Conservation (phyloP, 306 rosid species). For the Fragaria iinumae region DNA sequence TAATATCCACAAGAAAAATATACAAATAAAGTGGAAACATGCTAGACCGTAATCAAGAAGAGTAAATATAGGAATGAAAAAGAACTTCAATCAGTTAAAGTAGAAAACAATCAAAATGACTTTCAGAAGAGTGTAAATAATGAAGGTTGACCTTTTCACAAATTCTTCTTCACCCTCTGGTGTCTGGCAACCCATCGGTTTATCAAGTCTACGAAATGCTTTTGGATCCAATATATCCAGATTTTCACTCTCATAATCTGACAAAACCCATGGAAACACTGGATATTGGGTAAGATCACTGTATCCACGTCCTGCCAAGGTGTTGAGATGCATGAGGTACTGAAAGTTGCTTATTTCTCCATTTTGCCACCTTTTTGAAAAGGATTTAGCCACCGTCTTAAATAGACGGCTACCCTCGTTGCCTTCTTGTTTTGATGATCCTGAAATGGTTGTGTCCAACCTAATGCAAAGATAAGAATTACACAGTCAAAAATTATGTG, state of each 20-base stretch:
- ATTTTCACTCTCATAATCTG: slow-evolving; percentile 90
- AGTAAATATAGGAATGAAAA: background rate
- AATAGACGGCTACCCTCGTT: slow-evolving; percentile 93
- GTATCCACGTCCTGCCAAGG: slow-evolving; percentile 99
- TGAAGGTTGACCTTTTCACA: slow-evolving; percentile 63
- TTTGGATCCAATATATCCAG: slow-evolving; percentile 72
- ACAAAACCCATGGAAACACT: slow-evolving; percentile 98
- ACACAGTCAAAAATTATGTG: slow-evolving; percentile 17
- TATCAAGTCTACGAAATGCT: slow-evolving; percentile 82
- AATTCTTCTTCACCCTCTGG: slow-evolving; percentile 98
- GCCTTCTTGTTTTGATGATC: slow-evolving; percentile 90
- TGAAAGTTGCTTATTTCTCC: slow-evolving; percentile 99
- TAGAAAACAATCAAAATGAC: background rate
- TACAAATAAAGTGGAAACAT: background rate
- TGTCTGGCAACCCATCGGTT: slow-evolving; percentile 99
- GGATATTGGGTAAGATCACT: slow-evolving; percentile 99
- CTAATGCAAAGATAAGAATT: slow-evolving; percentile 41
- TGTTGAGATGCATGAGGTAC: slow-evolving; percentile 98
- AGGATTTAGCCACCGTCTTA: slow-evolving; percentile 88
- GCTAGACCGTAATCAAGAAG: background rate
- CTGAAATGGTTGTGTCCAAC: slow-evolving; percentile 99
- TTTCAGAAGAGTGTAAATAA: slow-evolving; percentile 5
- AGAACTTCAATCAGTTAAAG: background rate
- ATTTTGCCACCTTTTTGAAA: slow-evolving; percentile 97
- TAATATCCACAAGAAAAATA: background rate